Percentiles rank a stretch among this genome's conserved stretches.
These are phyloP conservation scores for Mortierella sp. DNA, from an alignment of 371 early-diverging fungal species.

Conservation along the genomic window DNA sequence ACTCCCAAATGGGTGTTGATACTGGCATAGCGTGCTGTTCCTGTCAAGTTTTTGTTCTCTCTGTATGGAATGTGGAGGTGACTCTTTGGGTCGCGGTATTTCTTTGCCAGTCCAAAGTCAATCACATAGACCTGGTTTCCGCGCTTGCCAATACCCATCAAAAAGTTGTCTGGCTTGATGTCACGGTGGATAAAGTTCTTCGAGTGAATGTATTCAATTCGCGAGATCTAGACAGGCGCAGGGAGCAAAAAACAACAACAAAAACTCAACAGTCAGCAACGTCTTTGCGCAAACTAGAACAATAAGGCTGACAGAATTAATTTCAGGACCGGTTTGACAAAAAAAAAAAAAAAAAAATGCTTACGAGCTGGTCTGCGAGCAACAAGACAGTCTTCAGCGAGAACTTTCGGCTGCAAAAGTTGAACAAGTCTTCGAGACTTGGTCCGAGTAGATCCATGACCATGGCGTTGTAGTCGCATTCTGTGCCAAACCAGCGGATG, in stretches of 20 bases:
- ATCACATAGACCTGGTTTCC: conserved; percentile 98
- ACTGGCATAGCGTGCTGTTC: conserved; percentile 99
- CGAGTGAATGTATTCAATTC: conserved; percentile 98
- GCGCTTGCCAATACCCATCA: conserved; percentile 96
- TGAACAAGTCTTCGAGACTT: conserved; percentile 98
- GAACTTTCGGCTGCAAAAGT: conserved; percentile 97
- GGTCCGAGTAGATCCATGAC: conserved; percentile 99
- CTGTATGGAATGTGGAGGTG: conserved; percentile 98
- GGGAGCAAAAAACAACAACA: conserved; percentile 3
- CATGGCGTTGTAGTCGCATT: conserved; percentile 96
- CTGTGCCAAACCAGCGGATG: conserved; percentile 93
- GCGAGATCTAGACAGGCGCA: conserved; percentile 87
- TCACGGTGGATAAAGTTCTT: conserved; percentile 87
- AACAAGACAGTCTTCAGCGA: conserved; percentile 98
- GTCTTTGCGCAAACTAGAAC: not conserved
- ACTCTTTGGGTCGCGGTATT: conserved; percentile 96
- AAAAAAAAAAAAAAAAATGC: conserved; percentile 13
- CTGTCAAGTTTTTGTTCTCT: conserved; percentile 98
- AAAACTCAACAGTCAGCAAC: not conserved
- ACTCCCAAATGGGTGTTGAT: conserved; percentile 99
- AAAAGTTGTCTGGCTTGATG: conserved; percentile 99
- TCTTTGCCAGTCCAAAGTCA: conserved; percentile 99
- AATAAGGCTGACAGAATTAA: not conserved
- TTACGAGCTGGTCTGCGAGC: conserved; percentile 98
- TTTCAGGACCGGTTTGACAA: not conserved